phyloP scores from a whole-genome alignment of 495 filamentous ascomycete species.

The Xylaria cubensis region DNA sequence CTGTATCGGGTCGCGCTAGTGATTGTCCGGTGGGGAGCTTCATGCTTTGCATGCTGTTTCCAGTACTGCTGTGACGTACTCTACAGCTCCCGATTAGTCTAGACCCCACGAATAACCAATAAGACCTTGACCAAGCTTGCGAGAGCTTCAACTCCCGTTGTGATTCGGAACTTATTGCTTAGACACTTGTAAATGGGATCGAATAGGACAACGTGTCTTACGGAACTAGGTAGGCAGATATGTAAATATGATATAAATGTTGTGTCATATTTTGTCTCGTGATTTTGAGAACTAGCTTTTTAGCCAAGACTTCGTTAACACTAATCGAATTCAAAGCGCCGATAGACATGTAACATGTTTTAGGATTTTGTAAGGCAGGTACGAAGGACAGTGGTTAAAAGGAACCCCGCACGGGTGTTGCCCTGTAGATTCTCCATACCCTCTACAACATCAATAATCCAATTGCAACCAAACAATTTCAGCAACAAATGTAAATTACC shows the following conservation, averaged over 20 bases:
- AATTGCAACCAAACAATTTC: too few species aligned
- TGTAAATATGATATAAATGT: not conserved
- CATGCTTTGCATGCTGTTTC: not conserved
- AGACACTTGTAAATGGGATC: not conserved
- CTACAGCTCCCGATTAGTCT: slow-evolving; percentile 7
- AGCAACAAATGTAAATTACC: too few species aligned
- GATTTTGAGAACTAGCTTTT: not conserved
- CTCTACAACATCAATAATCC: too few species aligned
- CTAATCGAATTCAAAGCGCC: not conserved
- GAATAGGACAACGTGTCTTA: not conserved
- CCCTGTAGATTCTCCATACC: too few species aligned
- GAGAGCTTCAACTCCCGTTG: not conserved
- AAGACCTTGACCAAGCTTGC: not conserved
- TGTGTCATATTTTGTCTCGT: not conserved
- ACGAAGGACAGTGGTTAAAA: too few species aligned
- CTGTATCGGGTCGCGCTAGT: not conserved
- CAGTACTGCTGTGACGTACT: not conserved
- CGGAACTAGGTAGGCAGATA: not conserved
- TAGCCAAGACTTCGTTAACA: not conserved
- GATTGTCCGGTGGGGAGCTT: not conserved
- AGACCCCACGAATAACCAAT: not conserved
- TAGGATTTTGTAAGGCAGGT: too few species aligned
- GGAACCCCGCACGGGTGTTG: too few species aligned
- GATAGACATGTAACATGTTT: not conserved
- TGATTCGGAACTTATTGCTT: not conserved